A percentile compares a stretch with the other conserved stretches of the same genome.
Conservation (phyloP, 495 filamentous ascomycete genomes). For the Hypoxylon intermedium region DNA sequence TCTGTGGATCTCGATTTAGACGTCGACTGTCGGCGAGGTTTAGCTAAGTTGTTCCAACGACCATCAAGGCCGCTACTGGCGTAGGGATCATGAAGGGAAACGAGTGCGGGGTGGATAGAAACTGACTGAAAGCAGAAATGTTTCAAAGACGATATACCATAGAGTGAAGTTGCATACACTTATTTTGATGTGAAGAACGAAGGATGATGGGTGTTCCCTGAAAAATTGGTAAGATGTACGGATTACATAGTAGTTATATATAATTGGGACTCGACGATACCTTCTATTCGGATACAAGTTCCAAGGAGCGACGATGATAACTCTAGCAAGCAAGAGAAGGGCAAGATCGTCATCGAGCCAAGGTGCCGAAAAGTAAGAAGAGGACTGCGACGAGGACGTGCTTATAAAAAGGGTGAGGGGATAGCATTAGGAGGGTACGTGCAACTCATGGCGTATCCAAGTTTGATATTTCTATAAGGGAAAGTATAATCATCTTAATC, state of each 20-base stretch:
- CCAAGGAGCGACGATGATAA: no score
- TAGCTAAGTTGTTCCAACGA: constrained; percentile 20
- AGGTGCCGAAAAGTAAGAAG: not conserved
- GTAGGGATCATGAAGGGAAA: not conserved
- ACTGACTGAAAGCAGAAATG: no score
- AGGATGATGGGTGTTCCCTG: no score
- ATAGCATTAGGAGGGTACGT: constrained; percentile 7
- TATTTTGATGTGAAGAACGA: constrained; percentile 1
- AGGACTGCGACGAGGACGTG: constrained; percentile 6
- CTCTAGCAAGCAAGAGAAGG: no score
- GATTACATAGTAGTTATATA: no score
- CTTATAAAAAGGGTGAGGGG: constrained; percentile 2
- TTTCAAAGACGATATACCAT: not conserved
- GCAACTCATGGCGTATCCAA: constrained; percentile 14
- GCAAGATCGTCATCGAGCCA: no score
- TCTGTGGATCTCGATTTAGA: not conserved
- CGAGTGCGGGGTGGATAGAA: not conserved
- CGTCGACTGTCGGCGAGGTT: not conserved
- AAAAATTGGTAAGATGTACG: no score
- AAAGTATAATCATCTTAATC: constrained; percentile 7
- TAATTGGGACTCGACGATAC: no score
- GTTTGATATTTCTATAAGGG: not conserved
- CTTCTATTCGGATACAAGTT: no score
- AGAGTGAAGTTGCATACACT: not conserved
- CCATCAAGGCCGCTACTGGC: constrained; percentile 15